Evolutionary conservation across 164 flowering plant genomes (phyloP).

Genomic region (Nymphaea thermarum): DNA sequence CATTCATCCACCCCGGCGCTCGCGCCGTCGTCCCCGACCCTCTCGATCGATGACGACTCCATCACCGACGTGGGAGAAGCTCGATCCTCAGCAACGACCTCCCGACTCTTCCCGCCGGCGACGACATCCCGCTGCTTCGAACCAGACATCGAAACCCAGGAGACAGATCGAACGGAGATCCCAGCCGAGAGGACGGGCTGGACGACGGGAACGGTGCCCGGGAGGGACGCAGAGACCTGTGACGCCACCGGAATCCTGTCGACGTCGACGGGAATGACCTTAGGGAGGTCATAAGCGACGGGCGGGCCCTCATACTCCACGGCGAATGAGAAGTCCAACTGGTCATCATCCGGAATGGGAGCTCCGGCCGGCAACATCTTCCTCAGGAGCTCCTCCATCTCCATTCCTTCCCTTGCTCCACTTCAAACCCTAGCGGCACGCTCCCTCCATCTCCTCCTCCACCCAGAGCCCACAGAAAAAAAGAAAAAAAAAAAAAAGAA

Average conservation of each 20-base stretch:
- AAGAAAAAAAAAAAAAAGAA: not conserved
- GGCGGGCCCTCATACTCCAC: slow-evolving; percentile 69
- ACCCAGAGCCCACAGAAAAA: not conserved
- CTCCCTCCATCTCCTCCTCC: not conserved
- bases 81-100: not conserved
- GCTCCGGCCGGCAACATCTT: slow-evolving; percentile 27
- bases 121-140: slow-evolving; percentile 20
- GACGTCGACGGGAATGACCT: slow-evolving; percentile 48
- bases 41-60: not conserved
- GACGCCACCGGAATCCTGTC: slow-evolving; percentile 48
- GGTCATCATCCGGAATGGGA: slow-evolving; percentile 21
- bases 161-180: not conserved
- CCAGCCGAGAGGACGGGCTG: slow-evolving; percentile 31
- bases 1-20: not conserved
- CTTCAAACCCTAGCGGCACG: not conserved
- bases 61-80: not conserved
- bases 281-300: slow-evolving; percentile 38
- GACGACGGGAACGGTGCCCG: slow-evolving; percentile 43
- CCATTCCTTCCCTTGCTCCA: not conserved
- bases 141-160: slow-evolving; percentile 17
- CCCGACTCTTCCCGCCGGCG: not conserved
- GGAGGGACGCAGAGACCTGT: slow-evolving; percentile 17
- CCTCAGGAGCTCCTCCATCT: slow-evolving; percentile 38
- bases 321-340: slow-evolving; percentile 60
- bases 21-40: not conserved